Base-by-base conservation (phyloP, 2,329 filamentous ascomycete genomes). In the Trichoderma aggressivum region DNA sequence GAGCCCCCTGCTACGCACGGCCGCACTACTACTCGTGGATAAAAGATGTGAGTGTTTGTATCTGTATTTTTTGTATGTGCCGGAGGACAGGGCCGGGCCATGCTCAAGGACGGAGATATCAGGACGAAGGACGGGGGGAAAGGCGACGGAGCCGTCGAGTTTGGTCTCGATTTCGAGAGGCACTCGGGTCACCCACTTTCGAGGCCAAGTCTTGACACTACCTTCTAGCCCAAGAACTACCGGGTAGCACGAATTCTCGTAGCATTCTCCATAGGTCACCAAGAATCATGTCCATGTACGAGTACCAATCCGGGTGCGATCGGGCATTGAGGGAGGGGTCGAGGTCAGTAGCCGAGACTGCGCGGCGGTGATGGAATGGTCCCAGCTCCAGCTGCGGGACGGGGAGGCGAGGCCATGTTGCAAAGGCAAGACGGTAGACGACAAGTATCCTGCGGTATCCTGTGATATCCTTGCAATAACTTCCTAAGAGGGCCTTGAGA, bases 281-380 rank as follows among this genome's bases (percentile, higher is more conserved):
- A 50, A 32, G 18, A 63, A 30, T 24, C 14, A 21, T 32, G 30
- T 5, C 30, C 56, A 14, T n/a, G 28, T n/a, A 10, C 26, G 28
- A 11, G 55, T 43, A 50, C 36, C n/a, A 26, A 26, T 36, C 18
- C 30, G 21, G 43, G 8, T 64, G n/a, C 28, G 30, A 59, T 59
- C 56, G 56, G 56, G n/a, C 56, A 24, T 18, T 59, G 69, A 71
- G 62, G 26, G 69, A 62, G 69, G 69, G 69, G 69, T 70, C 36
- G 26, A 32, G 21, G 69, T 24, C 10, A 28, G 53, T 60, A 65
- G 61, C 69, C 69, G 61, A 65, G 69, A 61, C 39, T 55, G 47
- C 53, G 55, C 36, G 32, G n/a, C 30, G 34, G 21, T 28, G 47
- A 53, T 34, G 34, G 16, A 30, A 32, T 26, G 36, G 43, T 50